Conservation (phyloP, 352 stramenopile genomes). For the Pythium insidiosum region DNA sequence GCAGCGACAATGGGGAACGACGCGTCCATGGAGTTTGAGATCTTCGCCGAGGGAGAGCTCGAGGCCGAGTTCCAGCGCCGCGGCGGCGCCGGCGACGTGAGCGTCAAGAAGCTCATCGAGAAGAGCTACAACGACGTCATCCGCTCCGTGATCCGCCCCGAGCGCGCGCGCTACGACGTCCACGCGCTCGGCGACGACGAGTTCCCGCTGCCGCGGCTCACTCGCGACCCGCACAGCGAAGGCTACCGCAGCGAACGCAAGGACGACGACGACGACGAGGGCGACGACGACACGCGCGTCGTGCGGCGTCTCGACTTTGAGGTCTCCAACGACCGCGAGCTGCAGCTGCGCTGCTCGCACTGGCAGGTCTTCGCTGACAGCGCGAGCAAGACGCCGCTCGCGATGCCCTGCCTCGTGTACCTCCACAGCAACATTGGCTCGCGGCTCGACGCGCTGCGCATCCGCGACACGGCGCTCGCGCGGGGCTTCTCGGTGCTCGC, state of each 20-base stretch:
- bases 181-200: conserved; percentile 34
- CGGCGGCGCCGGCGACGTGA: conserved; percentile 55
- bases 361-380: conserved; percentile 49
- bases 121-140: conserved; percentile 76
- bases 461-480: conserved; percentile 51
- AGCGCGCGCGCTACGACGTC: conserved; percentile 42
- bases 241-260: too few relatives aligned
- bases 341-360: conserved; percentile 62
- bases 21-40: conserved; percentile 63
- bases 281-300: conserved; percentile 9
- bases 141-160: conserved; percentile 61
- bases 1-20: conserved; percentile 85
- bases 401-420: conserved; percentile 61
- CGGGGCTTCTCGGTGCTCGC: conserved; percentile 71
- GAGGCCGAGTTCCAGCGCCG: conserved; percentile 61
- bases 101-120: conserved; percentile 63
- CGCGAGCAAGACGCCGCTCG: conserved; percentile 8
- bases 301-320: conserved; percentile 47
- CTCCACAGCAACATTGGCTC: conserved; percentile 82
- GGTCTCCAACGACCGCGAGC: conserved; percentile 59
- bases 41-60: conserved; percentile 76
- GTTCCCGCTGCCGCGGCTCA: conserved; percentile 27
- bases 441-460: conserved; percentile 52
- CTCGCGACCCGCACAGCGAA: conserved; percentile 2
- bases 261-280: conserved; percentile 6